Evolutionary conservation across 164 flowering plant genomes (phyloP).

Genomic region (Tinospora cordifolia): DNA sequence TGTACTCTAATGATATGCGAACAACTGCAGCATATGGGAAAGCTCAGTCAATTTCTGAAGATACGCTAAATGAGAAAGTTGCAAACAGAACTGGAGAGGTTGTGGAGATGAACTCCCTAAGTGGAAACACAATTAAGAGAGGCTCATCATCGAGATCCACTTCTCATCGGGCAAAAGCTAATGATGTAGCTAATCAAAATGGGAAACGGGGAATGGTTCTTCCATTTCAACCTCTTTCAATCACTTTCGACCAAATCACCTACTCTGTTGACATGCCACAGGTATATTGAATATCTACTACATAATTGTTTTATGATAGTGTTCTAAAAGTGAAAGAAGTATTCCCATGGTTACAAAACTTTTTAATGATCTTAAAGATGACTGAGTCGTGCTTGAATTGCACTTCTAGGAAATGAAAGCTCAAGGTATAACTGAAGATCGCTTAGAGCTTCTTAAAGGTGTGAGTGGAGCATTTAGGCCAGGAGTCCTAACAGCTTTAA

Average conservation of each 20-base stretch:
- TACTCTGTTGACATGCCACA: conserved; percentile 52
- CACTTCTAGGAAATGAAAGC: conserved; percentile 50
- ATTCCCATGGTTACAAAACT: neutral
- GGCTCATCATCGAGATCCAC: conserved; percentile 15
- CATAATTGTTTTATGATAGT: neutral
- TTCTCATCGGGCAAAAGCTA: conserved; percentile 18
- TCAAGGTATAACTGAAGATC: conserved; percentile 31
- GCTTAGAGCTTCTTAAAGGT: conserved; percentile 36
- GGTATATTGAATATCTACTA: conserved; percentile 22
- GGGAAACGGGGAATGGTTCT: conserved; percentile 54
- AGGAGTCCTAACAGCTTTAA: conserved; percentile 45
- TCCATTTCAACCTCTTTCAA: conserved; percentile 44
- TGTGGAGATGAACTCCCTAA: conserved; percentile 8
- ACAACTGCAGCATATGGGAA: conserved; percentile 35
- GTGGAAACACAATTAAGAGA: conserved; percentile 15
- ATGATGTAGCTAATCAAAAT: conserved; percentile 12
- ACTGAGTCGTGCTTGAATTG: neutral
- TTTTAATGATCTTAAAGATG: neutral
- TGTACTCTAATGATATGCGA: neutral
- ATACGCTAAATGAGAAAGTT: conserved; percentile 14
- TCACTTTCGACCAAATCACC: conserved; percentile 38
- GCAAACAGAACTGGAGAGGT: conserved; percentile 13
- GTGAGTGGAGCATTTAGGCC: conserved; percentile 49
- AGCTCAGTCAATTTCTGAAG: conserved; percentile 30
- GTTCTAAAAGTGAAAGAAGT: neutral